phyloP scores from a whole-genome alignment of 2,329 filamentous ascomycete species.

The Apiospora sp. region DNA sequence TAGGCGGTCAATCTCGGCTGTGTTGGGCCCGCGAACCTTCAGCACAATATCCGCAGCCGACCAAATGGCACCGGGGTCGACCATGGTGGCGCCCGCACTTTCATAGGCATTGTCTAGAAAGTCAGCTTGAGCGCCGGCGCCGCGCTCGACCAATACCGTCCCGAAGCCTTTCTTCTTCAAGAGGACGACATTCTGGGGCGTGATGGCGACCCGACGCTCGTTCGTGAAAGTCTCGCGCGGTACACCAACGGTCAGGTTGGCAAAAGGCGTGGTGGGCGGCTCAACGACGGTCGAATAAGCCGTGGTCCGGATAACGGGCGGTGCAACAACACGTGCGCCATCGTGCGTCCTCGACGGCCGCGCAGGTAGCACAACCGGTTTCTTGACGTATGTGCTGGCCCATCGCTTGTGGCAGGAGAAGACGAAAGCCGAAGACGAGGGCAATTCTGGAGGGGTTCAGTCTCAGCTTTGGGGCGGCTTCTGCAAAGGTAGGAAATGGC shows the following conservation, averaged over 20 bases:
- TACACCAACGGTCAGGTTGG: slow-evolving; percentile 77
- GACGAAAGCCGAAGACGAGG: slow-evolving; percentile 27
- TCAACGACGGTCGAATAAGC: slow-evolving; percentile 41
- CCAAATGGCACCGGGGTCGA: slow-evolving; percentile 76
- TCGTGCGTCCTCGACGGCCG: slow-evolving; percentile 35
- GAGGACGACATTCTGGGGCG: slow-evolving; percentile 82
- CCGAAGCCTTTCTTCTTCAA: slow-evolving; percentile 87
- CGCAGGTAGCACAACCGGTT: slow-evolving; percentile 40
- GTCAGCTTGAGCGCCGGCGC: slow-evolving; percentile 79
- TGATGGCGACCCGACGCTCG: slow-evolving; percentile 85
- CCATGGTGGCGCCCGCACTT: slow-evolving; percentile 79
- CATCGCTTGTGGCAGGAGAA: slow-evolving; percentile 36
- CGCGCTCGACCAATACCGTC: slow-evolving; percentile 79
- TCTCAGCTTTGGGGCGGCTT: not conserved
- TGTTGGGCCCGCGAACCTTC: slow-evolving; percentile 80
- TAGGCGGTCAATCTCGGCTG: slow-evolving; percentile 73
- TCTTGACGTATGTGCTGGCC: slow-evolving; percentile 39
- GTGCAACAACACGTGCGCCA: slow-evolving; percentile 31
- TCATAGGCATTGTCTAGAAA: slow-evolving; percentile 81
- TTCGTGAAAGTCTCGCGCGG: slow-evolving; percentile 80
- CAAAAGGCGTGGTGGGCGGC: slow-evolving; percentile 65
- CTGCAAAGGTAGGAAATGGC: not conserved
- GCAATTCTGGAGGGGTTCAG: not conserved
- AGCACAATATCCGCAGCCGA: slow-evolving; percentile 78
- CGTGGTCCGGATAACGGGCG: slow-evolving; percentile 36